Base-by-base conservation (phyloP, 2,329 filamentous ascomycete species). In the Xylariales sp. region DNA sequence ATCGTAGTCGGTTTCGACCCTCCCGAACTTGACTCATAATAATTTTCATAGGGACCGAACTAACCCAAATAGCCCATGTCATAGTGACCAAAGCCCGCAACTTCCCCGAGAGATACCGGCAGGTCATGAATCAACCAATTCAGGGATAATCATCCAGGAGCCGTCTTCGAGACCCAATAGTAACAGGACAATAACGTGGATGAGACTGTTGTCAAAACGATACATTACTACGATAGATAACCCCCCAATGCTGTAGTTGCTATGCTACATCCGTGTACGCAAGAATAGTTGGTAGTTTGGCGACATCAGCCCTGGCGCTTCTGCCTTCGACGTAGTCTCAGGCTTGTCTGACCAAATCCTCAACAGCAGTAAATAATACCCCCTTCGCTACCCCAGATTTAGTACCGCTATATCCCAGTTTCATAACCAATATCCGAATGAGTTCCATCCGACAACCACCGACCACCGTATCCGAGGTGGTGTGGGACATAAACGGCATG, bases 401-500 rank as follows among this genome's bases (percentile, higher is more conserved):
- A 57, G 55, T 57, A 43, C 58, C 59, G 59, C n/a, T 55, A 48
- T 55, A 68, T 65, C 34, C 58, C n/a, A 57, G 49, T 48, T 48
- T 55, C 59, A 41, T 72, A 72, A 63, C 67, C 71, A 72, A 71
- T 39, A 67, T 39, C 54, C 54, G 14, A 52, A 54, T 50, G 36
- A 61, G 46, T 36, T 64, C 46, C 59, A 49, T 64, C 48, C 54
- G 49, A 68, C 39, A 63, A 32, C 56, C 60, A 43, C 62, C 56
- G 57, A 68, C 62, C 67, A 61, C 65, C 62, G 67, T 59, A 65
- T 68, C 64, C n/a, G 36, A 48, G 34, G 50, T 10, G 5, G 49
- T 43, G n/a, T 56, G 32, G 50, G 65, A 69, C 71, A 70, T 71
- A 68, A 74, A 66, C 69, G 59, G 66, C 65, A 65, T 71, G 46